Evolutionary conservation across 768 basidiomycete genomes (phyloP), one percentile per base, ranked within the genome.

Genomic region (Filobasidium floriforme): DNA sequence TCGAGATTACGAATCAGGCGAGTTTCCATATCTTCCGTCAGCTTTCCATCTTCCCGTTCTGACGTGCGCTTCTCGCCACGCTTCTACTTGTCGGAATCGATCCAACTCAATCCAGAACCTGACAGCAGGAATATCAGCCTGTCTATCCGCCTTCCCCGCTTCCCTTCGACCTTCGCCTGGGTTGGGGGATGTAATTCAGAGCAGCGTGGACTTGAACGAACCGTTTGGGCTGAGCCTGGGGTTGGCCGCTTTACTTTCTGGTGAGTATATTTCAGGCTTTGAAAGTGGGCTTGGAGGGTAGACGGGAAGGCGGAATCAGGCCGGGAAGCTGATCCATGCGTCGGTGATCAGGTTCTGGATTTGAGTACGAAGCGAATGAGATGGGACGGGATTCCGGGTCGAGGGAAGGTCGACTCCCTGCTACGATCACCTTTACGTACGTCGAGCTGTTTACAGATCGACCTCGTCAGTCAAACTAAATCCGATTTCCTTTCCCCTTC

Each of bases 91-190:
- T n/a, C n/a, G n/a, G n/a, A n/a, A n/a, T n/a, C n/a, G n/a, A n/a
- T n/a, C n/a, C n/a, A n/a, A n/a, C n/a, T n/a, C n/a, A n/a, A n/a
- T n/a, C n/a, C 22, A 81, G 76, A 92, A 91, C 69, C 74, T 94
- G 66, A 93, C 90, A 1, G 89, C 92, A 3, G 92, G 90, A 41
- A 87, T 92, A n/a, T 85, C 90, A 0, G 88, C 88, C 2, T 81
- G 85, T 26, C 86, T 88, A 41, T 84, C 86, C 5, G 75, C 92
- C 24, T 85, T 94, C 70, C 91, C 92, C 1, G 80, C 85, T 11
- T 84, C 88, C 26, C 85, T 85, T 55, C 69, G 71, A 81, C 85
- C 14, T 71, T 91, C 49, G 85, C 65, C 72, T 0, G 63, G 88
- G 5, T 79, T 86, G 7, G 77, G 88, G 61, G 92, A 96, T 76